These are phyloP conservation scores for Linnemannia schmuckeri DNA, from an alignment of 192 early-diverging fungal species.

Conservation along the genomic window DNA sequence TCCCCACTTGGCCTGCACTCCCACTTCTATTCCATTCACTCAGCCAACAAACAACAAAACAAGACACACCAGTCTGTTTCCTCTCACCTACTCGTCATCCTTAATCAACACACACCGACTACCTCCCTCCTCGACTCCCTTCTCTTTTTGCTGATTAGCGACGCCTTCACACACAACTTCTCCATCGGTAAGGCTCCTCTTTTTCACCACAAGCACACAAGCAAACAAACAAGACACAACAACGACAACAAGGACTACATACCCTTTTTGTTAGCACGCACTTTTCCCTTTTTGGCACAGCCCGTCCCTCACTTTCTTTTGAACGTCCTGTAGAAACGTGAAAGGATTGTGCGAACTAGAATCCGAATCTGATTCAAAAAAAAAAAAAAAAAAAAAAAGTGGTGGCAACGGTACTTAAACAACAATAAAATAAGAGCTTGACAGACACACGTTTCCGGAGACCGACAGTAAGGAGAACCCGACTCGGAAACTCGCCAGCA, in stretches of 20 bases:
- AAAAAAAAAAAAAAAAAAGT: background rate
- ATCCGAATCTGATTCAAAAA: background rate
- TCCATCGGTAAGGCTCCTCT: background rate
- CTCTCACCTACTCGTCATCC: background rate
- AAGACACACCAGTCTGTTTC: background rate
- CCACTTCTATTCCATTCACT: background rate
- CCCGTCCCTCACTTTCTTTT: background rate
- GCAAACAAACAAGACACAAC: background rate
- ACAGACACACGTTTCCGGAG: background rate
- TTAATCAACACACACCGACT: background rate
- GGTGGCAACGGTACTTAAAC: background rate
- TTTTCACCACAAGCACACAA: background rate
- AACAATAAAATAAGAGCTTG: conserved; percentile 3
- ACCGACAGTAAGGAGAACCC: background rate
- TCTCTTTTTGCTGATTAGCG: background rate
- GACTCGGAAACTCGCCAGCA: background rate
- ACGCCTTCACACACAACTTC: background rate
- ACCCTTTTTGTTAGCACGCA: background rate
- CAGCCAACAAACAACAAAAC: background rate
- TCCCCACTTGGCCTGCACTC: background rate
- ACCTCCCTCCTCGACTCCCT: too few species aligned
- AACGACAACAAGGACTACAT: background rate
- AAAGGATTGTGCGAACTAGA: background rate
- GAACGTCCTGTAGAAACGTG: background rate
- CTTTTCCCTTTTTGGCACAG: background rate